Conservation (phyloP, 441 rosid genomes). For the Gossypium schwendimanii region DNA sequence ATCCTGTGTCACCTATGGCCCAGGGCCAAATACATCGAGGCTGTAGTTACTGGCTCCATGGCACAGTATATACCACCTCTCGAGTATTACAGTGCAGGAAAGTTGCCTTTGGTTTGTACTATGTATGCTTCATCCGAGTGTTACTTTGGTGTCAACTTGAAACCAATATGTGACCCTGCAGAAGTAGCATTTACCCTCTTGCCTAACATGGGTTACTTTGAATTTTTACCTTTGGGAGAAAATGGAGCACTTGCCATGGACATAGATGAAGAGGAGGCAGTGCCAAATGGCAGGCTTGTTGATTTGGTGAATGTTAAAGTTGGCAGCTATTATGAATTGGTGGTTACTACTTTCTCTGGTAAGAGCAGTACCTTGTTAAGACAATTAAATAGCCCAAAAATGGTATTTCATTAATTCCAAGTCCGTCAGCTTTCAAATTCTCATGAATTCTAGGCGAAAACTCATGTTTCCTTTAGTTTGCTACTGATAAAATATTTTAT, state of each 20-base stretch:
- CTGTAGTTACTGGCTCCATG: conserved; percentile 89
- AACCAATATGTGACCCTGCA: conserved; percentile 64
- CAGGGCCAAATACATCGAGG: conserved; percentile 73
- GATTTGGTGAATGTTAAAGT: conserved; percentile 58
- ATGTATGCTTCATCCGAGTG: conserved; percentile 97
- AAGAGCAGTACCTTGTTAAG: conserved; percentile 10
- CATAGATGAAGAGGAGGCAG: conserved; percentile 48
- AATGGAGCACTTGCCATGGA: conserved; percentile 48
- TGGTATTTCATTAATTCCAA: background rate
- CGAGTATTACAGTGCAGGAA: conserved; percentile 54
- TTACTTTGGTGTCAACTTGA: conserved; percentile 82
- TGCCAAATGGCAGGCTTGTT: conserved; percentile 44
- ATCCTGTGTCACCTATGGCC: conserved; percentile 79
- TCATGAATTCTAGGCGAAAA: background rate
- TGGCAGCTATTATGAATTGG: conserved; percentile 73
- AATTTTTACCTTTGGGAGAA: conserved; percentile 69
- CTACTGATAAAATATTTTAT: background rate
- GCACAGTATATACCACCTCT: conserved; percentile 80
- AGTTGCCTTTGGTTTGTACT: conserved; percentile 69
- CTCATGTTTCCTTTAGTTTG: background rate
- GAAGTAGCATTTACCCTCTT: conserved; percentile 75
- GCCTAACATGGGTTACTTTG: conserved; percentile 89
- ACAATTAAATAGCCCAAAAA: background rate
- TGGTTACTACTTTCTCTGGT: conserved; percentile 84
- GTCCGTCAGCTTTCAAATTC: background rate